Conservation (phyloP, 1,139 yeast genomes). For the Kodamaea ohmeri region DNA sequence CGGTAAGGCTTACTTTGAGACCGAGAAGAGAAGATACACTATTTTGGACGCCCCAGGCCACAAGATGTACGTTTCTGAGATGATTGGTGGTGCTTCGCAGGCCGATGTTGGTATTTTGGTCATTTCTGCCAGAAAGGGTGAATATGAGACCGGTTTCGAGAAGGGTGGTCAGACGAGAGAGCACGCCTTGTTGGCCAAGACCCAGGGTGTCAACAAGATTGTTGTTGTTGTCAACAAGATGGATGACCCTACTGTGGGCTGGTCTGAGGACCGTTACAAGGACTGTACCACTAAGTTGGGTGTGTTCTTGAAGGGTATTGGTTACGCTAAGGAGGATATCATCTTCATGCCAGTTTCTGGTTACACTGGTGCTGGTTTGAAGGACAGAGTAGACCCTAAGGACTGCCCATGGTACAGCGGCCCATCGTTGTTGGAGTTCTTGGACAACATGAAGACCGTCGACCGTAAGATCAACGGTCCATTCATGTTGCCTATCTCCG, state of each 20-base stretch:
- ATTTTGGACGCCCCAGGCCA: slow-evolving; percentile 99
- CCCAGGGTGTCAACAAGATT: slow-evolving; percentile 94
- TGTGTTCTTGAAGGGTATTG: slow-evolving; percentile 80
- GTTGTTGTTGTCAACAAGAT: slow-evolving; percentile 95
- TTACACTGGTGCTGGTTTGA: slow-evolving; percentile 94
- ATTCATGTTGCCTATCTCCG: slow-evolving; percentile 93
- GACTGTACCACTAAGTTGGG: slow-evolving; percentile 88
- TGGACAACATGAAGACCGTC: slow-evolving; percentile 77
- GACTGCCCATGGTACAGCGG: slow-evolving; percentile 94
- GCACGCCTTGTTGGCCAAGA: slow-evolving; percentile 95
- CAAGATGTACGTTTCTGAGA: slow-evolving; percentile 96
- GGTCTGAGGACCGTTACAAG: slow-evolving; percentile 96
- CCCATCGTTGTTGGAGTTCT: slow-evolving; percentile 84
- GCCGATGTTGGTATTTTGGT: slow-evolving; percentile 97
- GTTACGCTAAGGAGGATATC: slow-evolving; percentile 83
- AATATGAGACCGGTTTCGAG: slow-evolving; percentile 98
- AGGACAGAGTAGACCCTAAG: slow-evolving; percentile 69
- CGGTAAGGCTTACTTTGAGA: slow-evolving; percentile 95
- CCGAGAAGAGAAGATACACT: slow-evolving; percentile 96
- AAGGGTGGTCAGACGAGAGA: slow-evolving; percentile 99
- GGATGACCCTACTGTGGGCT: slow-evolving; percentile 95
- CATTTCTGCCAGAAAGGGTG: slow-evolving; percentile 98
- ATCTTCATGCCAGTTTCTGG: slow-evolving; percentile 97
- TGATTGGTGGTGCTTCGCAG: slow-evolving; percentile 99
- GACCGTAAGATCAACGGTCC: slow-evolving; percentile 91